Base-by-base conservation (phyloP, 2,329 filamentous ascomycete species). In the Xylariomycetidae sp. region DNA sequence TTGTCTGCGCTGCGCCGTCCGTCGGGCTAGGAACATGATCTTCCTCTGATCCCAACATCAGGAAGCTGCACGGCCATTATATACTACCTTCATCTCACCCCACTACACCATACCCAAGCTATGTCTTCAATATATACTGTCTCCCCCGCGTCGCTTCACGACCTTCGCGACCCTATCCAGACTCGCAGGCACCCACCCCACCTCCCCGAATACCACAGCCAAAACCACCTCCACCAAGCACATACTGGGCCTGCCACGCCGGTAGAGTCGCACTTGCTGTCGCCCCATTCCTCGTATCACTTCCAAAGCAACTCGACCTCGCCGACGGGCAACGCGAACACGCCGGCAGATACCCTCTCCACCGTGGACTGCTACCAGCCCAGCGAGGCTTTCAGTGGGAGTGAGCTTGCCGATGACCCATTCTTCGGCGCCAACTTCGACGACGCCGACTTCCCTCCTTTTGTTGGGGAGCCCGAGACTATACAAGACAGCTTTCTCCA, bases 401-500 rank as follows among this genome's bases (percentile, higher is more conserved):
- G 67, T 46, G 72, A 67, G 19, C 42, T 53, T 26, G 47, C 58
- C 30, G 61, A 65, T 37, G 71, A 76, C 42, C 64, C 68, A 10
- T 73, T 72, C 56, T 70, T 69, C 35, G 66, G 65, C 34, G 57
- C 65, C 38, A 59, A 72, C 52, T 73, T 74, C 41, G 59, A 58
- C 49, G 52, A 59, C 40, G 28, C 55, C 23, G 60, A 67, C 10
- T 18, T 29, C 13, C 67, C 70, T 8, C 60, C 60, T 10, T 72
- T 74, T 37, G 46, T 74, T 8, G 63, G 59, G 17, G 61, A 63
- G 31, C 48, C 45, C 25, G 43, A 34, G 29, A 31, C 15, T 37
- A 37, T 25, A 19, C 34, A 39, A 10, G 20, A 31, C 29, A 17
- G 37, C 31, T 18, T 15, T 13, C 18, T n/a, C n/a, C n/a, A n/a